These are phyloP conservation scores for Starmera pachycereana DNA, from an alignment of 805 yeast species.

Conservation along the genomic window DNA sequence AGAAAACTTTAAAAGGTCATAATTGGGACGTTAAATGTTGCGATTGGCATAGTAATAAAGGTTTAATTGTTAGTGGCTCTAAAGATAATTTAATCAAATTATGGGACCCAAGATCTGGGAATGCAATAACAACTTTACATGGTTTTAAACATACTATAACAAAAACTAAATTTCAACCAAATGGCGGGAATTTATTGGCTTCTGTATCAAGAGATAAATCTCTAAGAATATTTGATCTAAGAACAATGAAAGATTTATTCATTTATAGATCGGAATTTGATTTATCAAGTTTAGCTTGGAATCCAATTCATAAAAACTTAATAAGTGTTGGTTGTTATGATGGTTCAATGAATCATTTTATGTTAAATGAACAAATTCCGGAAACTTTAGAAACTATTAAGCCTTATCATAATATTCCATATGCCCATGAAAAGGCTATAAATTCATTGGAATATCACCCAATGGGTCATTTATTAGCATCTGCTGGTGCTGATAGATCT, in stretches of 20 bases:
- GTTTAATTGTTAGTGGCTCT: slow-evolving; percentile 84
- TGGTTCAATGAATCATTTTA: slow-evolving; percentile 75
- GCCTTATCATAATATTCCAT: slow-evolving; percentile 60
- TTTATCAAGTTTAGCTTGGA: slow-evolving; percentile 82
- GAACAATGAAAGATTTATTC: slow-evolving; percentile 71
- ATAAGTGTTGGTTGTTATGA: slow-evolving; percentile 82
- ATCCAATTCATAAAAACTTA: slow-evolving; percentile 74
- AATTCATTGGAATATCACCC: slow-evolving; percentile 91
- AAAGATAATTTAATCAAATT: slow-evolving; percentile 88
- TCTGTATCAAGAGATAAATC: slow-evolving; percentile 86
- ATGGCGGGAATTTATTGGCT: slow-evolving; percentile 63
- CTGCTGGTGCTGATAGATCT: slow-evolving; percentile 91
- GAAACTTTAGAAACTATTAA: slow-evolving; percentile 28
- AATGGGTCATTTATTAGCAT: slow-evolving; percentile 78
- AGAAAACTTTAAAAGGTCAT: slow-evolving; percentile 74
- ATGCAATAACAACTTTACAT: slow-evolving; percentile 69
- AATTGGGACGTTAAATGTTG: slow-evolving; percentile 98
- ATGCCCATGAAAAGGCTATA: slow-evolving; percentile 90
- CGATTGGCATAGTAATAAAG: slow-evolving; percentile 92
- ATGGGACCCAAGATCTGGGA: slow-evolving; percentile 89
- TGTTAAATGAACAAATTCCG: slow-evolving; percentile 35
- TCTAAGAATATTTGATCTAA: slow-evolving; percentile 75
- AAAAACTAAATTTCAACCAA: slow-evolving; percentile 75
- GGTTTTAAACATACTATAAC: slow-evolving; percentile 94
- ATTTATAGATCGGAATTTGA: slow-evolving; percentile 78